Conservation (phyloP, 352 stramenopile genomes). For the Phytopythium helicoides region DNA sequence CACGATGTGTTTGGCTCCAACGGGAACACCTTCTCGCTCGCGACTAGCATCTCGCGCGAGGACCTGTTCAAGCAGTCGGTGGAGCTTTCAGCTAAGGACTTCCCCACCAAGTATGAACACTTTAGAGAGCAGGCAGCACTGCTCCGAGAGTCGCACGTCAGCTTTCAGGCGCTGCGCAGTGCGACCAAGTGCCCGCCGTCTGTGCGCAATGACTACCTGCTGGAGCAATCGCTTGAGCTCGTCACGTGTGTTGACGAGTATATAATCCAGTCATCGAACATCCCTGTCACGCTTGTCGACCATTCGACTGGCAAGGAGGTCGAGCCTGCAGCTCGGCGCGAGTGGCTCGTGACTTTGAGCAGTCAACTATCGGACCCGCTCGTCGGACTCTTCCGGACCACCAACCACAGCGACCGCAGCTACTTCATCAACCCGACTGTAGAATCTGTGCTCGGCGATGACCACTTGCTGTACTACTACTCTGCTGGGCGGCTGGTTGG, state of each 20-base stretch:
- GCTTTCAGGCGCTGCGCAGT: constrained; percentile 7
- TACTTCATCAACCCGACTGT: constrained; percentile 73
- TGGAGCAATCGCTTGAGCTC: constrained; percentile 56
- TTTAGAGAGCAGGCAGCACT: constrained; percentile 17
- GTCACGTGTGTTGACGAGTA: constrained; percentile 37
- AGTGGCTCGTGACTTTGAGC: constrained; percentile 81
- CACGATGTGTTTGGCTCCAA: constrained; percentile 17
- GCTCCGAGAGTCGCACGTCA: constrained; percentile 11
- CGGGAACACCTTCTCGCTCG: constrained; percentile 5
- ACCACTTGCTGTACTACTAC: constrained; percentile 64
- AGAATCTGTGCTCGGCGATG: constrained; percentile 32
- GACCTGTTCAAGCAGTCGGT: constrained; percentile 21
- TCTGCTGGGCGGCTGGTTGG: constrained; percentile 53
- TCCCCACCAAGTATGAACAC: constrained; percentile 48
- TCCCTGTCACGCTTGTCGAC: constrained; percentile 70
- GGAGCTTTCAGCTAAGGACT: constrained; percentile 24
- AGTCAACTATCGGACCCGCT: constrained; percentile 38
- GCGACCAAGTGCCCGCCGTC: constrained; percentile 6
- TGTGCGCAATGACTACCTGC: constrained; percentile 34
- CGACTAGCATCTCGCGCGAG: constrained; percentile 6
- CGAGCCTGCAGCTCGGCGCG: constrained; percentile 37
- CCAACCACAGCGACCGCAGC: constrained; percentile 45
- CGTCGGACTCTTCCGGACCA: constrained; percentile 55
- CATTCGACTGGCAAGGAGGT: constrained; percentile 53
- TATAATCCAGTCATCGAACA: constrained; percentile 32